Percentiles rank a stretch among this genome's conserved stretches.
Conservation (phyloP, 2,329 filamentous ascomycete genomes). For the Epicoccum nigrum region DNA sequence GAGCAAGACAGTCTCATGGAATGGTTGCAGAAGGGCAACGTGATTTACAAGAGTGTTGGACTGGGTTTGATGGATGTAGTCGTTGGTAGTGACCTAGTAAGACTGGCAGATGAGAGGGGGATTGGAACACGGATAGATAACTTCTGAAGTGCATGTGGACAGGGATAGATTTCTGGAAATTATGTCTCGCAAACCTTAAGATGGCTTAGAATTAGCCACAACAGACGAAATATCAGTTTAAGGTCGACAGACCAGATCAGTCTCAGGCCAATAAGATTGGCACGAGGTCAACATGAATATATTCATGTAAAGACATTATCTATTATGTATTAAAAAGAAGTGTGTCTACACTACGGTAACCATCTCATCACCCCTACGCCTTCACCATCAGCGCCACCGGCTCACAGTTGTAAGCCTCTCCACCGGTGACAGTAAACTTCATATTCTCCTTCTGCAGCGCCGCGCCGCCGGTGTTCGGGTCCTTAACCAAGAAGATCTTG, state of each 20-base stretch:
- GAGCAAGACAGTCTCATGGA: slow-evolving; percentile 55
- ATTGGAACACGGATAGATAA: slow-evolving; percentile 62
- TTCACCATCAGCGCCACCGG: slow-evolving; percentile 13
- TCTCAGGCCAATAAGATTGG: too few species aligned
- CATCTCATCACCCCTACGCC: not conserved
- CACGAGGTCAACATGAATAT: too few species aligned
- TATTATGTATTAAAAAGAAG: slow-evolving; percentile 2
- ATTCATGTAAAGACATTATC: not conserved
- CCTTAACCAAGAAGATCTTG: slow-evolving; percentile 11
- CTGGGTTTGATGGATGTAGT: slow-evolving; percentile 72
- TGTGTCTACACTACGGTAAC: slow-evolving; percentile 1
- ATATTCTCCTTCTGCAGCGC: slow-evolving; percentile 7
- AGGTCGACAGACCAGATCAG: too few species aligned
- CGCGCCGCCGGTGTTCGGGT: slow-evolving; percentile 1
- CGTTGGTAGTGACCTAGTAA: slow-evolving; percentile 64
- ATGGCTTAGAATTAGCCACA: too few species aligned
- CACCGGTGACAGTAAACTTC: slow-evolving; percentile 15
- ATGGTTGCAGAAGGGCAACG: slow-evolving; percentile 68
- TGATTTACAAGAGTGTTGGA: slow-evolving; percentile 74
- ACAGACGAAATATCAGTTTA: too few species aligned
- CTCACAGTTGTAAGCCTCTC: slow-evolving; percentile 15
- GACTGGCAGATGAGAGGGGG: slow-evolving; percentile 60
- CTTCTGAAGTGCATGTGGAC: too few species aligned
- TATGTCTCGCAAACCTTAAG: too few species aligned
- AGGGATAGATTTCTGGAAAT: too few species aligned